phyloP scores from a whole-genome alignment of 345 rosid genomes.

The Heritiera fomes region DNA sequence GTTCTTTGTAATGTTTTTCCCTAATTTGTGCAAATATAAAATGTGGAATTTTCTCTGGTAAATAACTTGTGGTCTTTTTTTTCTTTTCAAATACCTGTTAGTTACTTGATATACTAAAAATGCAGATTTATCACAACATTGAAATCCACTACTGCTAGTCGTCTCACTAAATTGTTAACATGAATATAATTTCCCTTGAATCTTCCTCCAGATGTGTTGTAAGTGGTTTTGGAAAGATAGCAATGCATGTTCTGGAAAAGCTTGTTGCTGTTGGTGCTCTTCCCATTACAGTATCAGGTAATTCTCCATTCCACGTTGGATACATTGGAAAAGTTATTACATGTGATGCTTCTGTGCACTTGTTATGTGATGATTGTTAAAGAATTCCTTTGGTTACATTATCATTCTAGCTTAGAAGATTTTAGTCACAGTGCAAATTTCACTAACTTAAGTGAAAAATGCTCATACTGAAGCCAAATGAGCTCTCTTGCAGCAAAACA shows the following conservation, averaged over 20 bases:
- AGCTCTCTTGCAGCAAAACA: background rate
- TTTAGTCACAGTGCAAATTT: background rate
- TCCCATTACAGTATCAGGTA: constrained; percentile 93
- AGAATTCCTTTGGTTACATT: constrained; percentile 7
- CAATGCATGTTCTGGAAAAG: constrained; percentile 97
- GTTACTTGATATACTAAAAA: constrained; percentile 9
- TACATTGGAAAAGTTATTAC: background rate
- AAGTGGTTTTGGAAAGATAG: constrained; percentile 98
- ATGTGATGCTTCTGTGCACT: background rate
- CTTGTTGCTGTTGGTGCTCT: constrained; percentile 93
- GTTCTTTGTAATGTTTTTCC: background rate
- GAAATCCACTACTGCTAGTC: background rate
- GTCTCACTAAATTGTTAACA: constrained; percentile 14
- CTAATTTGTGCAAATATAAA: constrained; percentile 3
- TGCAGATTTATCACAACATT: background rate
- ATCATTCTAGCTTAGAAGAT: constrained; percentile 2
- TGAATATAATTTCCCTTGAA: constrained; percentile 20
- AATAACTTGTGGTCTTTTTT: background rate
- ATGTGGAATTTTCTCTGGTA: background rate
- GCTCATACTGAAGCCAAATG: background rate
- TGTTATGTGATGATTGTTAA: background rate
- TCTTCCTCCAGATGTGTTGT: constrained; percentile 73
- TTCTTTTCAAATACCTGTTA: background rate
- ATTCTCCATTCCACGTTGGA: constrained; percentile 12
- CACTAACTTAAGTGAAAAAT: background rate